Conservation (phyloP, 2,329 filamentous ascomycete genomes). For the Raffaelea deltoideospora region DNA sequence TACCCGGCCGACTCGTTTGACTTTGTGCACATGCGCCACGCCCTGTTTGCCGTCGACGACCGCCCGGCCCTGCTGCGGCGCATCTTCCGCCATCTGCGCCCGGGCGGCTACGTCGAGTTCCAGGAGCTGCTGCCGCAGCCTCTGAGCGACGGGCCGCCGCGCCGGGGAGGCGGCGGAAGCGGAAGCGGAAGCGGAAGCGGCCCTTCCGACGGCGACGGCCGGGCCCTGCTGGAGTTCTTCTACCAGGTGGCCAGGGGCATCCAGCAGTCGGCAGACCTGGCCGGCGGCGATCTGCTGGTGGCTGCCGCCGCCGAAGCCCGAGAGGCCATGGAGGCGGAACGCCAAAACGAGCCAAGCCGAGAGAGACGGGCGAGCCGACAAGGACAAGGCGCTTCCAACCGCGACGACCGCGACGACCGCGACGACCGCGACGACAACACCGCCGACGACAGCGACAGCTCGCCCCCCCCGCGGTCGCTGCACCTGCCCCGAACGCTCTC, state of each 20-base stretch:
- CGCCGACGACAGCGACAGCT: background rate
- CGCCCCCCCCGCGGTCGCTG: background rate
- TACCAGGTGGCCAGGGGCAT: slow-evolving; percentile 19
- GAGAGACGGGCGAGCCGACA: too few relatives aligned
- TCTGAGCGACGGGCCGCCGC: slow-evolving; percentile 28
- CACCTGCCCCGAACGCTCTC: too few relatives aligned
- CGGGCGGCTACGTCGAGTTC: slow-evolving; percentile 34
- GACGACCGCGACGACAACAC: background rate
- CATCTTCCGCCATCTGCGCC: slow-evolving; percentile 31
- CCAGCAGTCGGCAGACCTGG: slow-evolving; percentile 12
- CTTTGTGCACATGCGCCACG: slow-evolving; percentile 33
- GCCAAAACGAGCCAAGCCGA: too few relatives aligned
- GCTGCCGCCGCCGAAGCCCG: too few relatives aligned
- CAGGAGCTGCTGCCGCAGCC: slow-evolving; percentile 28
- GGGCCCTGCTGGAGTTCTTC: slow-evolving; percentile 30
- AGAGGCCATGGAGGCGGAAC: too few relatives aligned
- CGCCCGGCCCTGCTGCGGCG: slow-evolving; percentile 24
- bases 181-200: too few relatives aligned
- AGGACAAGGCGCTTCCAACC: too few relatives aligned
- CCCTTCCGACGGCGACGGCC: too few relatives aligned
- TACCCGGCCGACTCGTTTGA: slow-evolving; percentile 29
- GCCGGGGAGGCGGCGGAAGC: too few relatives aligned
- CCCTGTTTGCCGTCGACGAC: slow-evolving; percentile 28
- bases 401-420: background rate
- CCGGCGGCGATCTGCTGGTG: slow-evolving; percentile 5